Percentiles rank a stretch among this genome's conserved stretches.
These are phyloP conservation scores for Hydnomerulius pinastri DNA, from an alignment of 768 basidiomycete genomes.

Conservation along the genomic window DNA sequence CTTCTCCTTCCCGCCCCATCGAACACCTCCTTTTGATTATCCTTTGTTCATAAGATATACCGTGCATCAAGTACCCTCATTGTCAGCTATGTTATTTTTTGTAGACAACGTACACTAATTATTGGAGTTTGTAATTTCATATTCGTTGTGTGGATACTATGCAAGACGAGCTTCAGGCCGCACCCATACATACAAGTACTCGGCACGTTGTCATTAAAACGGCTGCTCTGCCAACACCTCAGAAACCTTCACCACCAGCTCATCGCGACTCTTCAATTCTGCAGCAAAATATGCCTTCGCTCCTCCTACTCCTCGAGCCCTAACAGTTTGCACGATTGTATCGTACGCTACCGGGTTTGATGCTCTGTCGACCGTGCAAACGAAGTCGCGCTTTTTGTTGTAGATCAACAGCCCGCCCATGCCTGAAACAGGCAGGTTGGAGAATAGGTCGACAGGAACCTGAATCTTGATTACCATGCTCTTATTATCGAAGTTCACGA, in stretches of 20 bases:
- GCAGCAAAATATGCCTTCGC: constrained; percentile 58
- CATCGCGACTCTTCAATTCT: constrained; percentile 46
- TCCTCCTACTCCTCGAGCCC: constrained; percentile 41
- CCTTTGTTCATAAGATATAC: neutral
- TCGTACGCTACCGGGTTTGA: constrained; percentile 43
- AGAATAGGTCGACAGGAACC: constrained; percentile 33
- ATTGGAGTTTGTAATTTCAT: neutral
- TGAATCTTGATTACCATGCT: constrained; percentile 57
- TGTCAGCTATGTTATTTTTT: neutral
- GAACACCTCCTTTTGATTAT: neutral
- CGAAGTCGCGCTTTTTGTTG: constrained; percentile 54
- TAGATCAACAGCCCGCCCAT: constrained; percentile 46
- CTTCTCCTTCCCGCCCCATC: no score
- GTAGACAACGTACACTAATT: neutral
- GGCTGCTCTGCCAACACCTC: constrained; percentile 60
- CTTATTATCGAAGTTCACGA: constrained; percentile 34
- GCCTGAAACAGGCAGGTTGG: constrained; percentile 4
- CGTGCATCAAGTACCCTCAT: neutral
- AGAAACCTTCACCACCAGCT: constrained; percentile 50
- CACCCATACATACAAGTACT: neutral
- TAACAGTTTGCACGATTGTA: constrained; percentile 39
- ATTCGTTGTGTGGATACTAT: neutral
- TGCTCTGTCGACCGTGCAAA: constrained; percentile 40
- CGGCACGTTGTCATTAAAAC: no score
- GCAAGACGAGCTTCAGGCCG: neutral